Evolutionary conservation across 2,329 filamentous ascomycete species (phyloP).

Genomic region (Neonectria coccinea): DNA sequence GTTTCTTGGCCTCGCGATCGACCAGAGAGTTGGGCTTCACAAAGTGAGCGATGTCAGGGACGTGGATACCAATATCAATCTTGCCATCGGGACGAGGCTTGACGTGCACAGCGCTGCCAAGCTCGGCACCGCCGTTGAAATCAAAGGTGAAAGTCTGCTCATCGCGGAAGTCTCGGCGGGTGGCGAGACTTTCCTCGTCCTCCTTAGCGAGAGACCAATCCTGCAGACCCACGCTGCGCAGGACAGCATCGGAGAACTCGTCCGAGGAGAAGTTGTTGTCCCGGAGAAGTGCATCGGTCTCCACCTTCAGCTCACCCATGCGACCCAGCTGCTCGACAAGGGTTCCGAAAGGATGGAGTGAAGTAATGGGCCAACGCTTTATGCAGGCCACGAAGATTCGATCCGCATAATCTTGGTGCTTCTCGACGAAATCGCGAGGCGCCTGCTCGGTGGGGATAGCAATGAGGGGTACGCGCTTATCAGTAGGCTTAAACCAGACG

Average conservation of each 20-base stretch:
- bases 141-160: conserved; percentile 94
- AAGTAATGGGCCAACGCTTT: conserved; percentile 99
- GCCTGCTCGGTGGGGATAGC: conserved; percentile 98
- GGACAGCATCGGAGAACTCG: conserved; percentile 95
- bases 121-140: conserved; percentile 85
- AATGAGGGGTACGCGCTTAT: conserved; percentile 98
- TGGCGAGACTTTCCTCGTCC: conserved; percentile 76
- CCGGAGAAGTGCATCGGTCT: conserved; percentile 94
- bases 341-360: conserved; percentile 98
- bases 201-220: conserved; percentile 92
- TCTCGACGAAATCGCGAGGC: conserved; percentile 97
- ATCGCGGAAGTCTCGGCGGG: conserved; percentile 88
- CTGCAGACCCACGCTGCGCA: conserved; percentile 91
- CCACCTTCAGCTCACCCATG: conserved; percentile 97
- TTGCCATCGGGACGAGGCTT: conserved; percentile 85
- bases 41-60: conserved; percentile 95
- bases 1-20: conserved; percentile 97
- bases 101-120: conserved; percentile 93
- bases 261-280: conserved; percentile 99
- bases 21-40: conserved; percentile 96
- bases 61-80: conserved; percentile 94
- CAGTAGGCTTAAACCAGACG: conserved; percentile 99
- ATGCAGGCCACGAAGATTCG: conserved; percentile 99
- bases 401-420: conserved; percentile 96
- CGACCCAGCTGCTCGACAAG: conserved; percentile 96